Percentiles rank a stretch among this genome's conserved stretches.
Evolutionary conservation across 129 eudicot genomes (phyloP).

Genomic region (Flaveria bidentis): DNA sequence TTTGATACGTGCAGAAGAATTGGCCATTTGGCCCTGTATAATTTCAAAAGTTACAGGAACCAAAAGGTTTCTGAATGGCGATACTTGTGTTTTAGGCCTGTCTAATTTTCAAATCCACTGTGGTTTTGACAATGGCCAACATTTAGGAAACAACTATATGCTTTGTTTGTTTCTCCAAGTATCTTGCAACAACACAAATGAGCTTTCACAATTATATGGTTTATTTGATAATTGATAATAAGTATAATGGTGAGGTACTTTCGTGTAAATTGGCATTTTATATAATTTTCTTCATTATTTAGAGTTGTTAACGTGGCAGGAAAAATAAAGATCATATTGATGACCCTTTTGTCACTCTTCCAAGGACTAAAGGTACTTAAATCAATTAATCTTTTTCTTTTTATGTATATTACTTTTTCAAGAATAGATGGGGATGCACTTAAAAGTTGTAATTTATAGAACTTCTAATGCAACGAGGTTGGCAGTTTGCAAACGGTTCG

Average conservation of each 20-base stretch:
- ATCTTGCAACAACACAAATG: not conserved
- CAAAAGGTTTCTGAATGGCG: conserved; percentile 11
- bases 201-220: conserved; percentile 1
- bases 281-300: conserved; percentile 7
- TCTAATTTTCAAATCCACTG: conserved; percentile 5
- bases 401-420: not conserved
- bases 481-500: not conserved
- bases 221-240: conserved; percentile 3
- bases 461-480: not conserved
- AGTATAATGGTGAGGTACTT: not conserved
- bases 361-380: conserved; percentile 29
- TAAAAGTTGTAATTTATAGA: not conserved
- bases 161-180: not conserved
- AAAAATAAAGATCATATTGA: conserved; percentile 39
- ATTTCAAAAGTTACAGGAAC: conserved; percentile 3
- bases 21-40: not conserved
- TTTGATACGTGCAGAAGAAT: conserved; percentile 7
- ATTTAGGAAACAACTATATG: not conserved
- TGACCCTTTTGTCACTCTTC: conserved; percentile 35
- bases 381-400: conserved; percentile 4
- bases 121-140: conserved; percentile 1
- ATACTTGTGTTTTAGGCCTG: conserved; percentile 17
- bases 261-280: not conserved
- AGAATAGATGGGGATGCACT: conserved; percentile 25
- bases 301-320: conserved; percentile 36